Base-by-base conservation (phyloP, 306 rosid genomes). In the Vigna angularis region DNA sequence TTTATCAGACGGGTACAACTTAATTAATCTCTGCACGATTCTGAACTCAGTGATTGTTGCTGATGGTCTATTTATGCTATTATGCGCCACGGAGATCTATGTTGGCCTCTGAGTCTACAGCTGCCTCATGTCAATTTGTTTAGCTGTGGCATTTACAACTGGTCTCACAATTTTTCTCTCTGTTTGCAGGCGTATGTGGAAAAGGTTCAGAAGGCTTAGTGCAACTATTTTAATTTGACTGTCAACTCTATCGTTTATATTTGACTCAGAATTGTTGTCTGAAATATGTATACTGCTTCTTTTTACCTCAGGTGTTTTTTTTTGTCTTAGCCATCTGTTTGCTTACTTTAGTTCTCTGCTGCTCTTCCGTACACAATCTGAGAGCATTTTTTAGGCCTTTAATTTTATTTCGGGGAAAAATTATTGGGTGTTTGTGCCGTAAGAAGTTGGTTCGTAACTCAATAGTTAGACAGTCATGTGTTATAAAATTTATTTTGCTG, bases 101-200 rank as follows among this genome's bases (percentile, higher is more conserved):
- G 78, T 53, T 56, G 58, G 76, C 66, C 79, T 26, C 3, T 49
- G 63, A 57, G 66, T 80, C 68, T 42, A 45, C 34, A 36, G 56
- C 67, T 70, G 69, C 73, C 85, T 20, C 26, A 20, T 15, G 30
- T 57, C 22, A 24, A 16, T 15, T 69, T 55, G 72, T 62, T 77
- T 59, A 22, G 16, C 42, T 53, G 66, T 79, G 56, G 32, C 62
- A 17, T 70, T 74, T 69, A 24, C 28, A 62, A 59, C 59, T 4
- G 61, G 63, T 51, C 28, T 26, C 28, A 26, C 28, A 26, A 26
- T 55, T 73, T 65, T 56, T 50, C 12, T 72, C 28, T 81, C 73
- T 68, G 75, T 67, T 71, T 87, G 90, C 90, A 91, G 93, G 93
- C 96, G 56, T 91, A 91, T 73, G 90, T 91, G 86, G 96, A 86